Conservation (phyloP, 2,329 filamentous ascomycete species). For the Paraphaeosphaeria sporulosa region DNA sequence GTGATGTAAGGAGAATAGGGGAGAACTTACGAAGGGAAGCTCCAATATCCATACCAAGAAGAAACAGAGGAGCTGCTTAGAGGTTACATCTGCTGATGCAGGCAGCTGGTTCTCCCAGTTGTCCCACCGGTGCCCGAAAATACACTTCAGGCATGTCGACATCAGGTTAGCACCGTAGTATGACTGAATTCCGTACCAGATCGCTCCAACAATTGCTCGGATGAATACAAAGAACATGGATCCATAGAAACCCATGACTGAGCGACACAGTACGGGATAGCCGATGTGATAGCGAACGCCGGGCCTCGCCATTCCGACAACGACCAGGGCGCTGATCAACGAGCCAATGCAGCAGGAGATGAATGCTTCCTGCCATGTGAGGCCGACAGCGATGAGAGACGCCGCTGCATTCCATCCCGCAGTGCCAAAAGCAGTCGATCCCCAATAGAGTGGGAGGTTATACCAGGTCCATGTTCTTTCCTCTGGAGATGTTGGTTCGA, state of each 20-base stretch:
- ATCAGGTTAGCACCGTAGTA: slow-evolving; percentile 41
- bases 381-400: slow-evolving; percentile 8
- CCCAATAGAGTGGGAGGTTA: slow-evolving; percentile 34
- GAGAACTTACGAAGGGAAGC: slow-evolving; percentile 32
- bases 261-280: slow-evolving; percentile 26
- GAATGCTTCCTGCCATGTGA: slow-evolving; percentile 37
- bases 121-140: slow-evolving; percentile 50
- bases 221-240: slow-evolving; percentile 52
- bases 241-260: slow-evolving; percentile 45
- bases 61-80: slow-evolving; percentile 43
- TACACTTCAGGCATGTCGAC: slow-evolving; percentile 48
- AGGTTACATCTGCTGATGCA: slow-evolving; percentile 39
- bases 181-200: slow-evolving; percentile 48
- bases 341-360: slow-evolving; percentile 31
- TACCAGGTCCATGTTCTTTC: slow-evolving; percentile 39
- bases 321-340: slow-evolving; percentile 31
- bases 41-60: slow-evolving; percentile 41
- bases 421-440: slow-evolving; percentile 18
- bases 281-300: slow-evolving; percentile 30
- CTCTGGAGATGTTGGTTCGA: slow-evolving; percentile 31
- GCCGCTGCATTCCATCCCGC: slow-evolving; percentile 14
- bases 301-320: slow-evolving; percentile 32
- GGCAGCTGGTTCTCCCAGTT: slow-evolving; percentile 40
- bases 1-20: too few species aligned
- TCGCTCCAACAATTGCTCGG: slow-evolving; percentile 45